Conservation (phyloP, 805 yeast genomes). For the Vanderwaltozyma tropicalis region DNA sequence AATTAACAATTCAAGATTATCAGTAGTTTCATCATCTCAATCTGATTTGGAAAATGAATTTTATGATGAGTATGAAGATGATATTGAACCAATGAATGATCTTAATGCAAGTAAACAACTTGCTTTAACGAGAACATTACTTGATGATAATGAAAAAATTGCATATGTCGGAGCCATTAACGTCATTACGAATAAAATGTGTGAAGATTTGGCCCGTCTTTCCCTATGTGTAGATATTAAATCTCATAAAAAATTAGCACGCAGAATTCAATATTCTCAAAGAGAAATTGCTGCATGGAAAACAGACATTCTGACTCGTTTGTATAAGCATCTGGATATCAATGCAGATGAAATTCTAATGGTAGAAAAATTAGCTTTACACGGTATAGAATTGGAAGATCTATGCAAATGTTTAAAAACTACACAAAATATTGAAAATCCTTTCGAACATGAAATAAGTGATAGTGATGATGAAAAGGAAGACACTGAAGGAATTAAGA, state of each 20-base stretch:
- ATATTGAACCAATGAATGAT: constrained; percentile 26
- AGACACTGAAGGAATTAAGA: neutral
- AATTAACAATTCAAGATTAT: constrained; percentile 9
- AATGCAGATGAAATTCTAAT: constrained; percentile 66
- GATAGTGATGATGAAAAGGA: neutral
- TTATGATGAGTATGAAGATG: constrained; percentile 33
- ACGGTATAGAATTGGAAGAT: constrained; percentile 70
- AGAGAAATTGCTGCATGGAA: constrained; percentile 82
- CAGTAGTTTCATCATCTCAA: constrained; percentile 6
- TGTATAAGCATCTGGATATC: constrained; percentile 76
- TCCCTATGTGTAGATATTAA: constrained; percentile 41
- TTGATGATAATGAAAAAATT: constrained; percentile 74
- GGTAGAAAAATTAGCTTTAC: constrained; percentile 79
- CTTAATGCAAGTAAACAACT: constrained; percentile 41
- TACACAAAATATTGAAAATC: constrained; percentile 41
- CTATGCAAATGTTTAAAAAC: constrained; percentile 52
- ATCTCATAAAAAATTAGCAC: constrained; percentile 39
- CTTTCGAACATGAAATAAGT: constrained; percentile 24
- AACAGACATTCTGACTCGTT: constrained; percentile 51
- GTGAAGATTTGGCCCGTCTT: constrained; percentile 59
- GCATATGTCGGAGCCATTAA: constrained; percentile 86
- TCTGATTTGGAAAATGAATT: constrained; percentile 26
- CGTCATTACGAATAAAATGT: constrained; percentile 68
- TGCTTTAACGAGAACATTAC: constrained; percentile 67
- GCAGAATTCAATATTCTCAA: constrained; percentile 54